Evolutionary conservation across 176 grass and related monocot genomes (phyloP).

Genomic region (Alloteropsis semialata): DNA sequence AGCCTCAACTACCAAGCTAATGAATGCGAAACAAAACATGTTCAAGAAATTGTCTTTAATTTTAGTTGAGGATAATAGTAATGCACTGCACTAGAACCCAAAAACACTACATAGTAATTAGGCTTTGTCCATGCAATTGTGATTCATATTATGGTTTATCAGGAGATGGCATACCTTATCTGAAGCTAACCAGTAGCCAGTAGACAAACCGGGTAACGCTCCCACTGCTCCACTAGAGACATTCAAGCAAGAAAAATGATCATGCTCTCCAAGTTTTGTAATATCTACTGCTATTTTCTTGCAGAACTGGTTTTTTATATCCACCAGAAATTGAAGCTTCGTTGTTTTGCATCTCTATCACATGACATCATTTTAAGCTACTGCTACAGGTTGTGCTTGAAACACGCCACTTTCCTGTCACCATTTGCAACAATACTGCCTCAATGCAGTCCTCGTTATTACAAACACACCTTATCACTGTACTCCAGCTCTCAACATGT

Average conservation of each 20-base stretch:
- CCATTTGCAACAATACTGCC: conserved; percentile 26
- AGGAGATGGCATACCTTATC: background rate
- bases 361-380: background rate
- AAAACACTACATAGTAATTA: background rate
- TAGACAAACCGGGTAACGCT: background rate
- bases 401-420: conserved; percentile 4
- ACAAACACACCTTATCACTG: conserved; percentile 50
- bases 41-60: background rate
- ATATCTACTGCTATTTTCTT: background rate
- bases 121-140: background rate
- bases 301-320: background rate
- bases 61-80: background rate
- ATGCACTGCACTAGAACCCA: background rate
- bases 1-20: background rate
- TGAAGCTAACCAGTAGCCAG: background rate
- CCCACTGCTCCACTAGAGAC: background rate
- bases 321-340: background rate
- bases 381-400: background rate
- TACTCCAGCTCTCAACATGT: conserved; percentile 70
- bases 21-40: background rate
- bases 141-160: background rate
- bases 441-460: conserved; percentile 26
- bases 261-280: background rate
- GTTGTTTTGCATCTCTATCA: background rate
- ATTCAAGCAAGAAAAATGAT: background rate